Base-by-base conservation (phyloP, 345 rosid genomes). In the Clausena lansium region DNA sequence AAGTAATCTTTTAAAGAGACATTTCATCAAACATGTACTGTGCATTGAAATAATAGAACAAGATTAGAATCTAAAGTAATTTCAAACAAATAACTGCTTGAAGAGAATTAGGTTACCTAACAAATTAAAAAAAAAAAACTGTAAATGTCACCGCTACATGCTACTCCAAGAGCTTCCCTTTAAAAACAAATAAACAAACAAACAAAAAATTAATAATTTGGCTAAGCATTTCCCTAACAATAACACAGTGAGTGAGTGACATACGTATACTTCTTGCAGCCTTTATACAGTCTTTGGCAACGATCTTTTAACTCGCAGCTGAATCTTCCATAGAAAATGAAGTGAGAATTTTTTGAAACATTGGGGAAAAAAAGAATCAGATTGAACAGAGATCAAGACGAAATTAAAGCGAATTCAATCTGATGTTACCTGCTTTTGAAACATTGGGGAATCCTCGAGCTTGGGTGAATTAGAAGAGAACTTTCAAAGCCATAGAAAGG, bases 361-460 rank as follows among this genome's bases (percentile, higher is more conserved):
- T n/a, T n/a, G n/a, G n/a, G n/a, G n/a, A n/a, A 59, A 45, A 25
- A 52, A 36, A 11, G 62, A 13, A 8, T 35, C 39, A 66, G 32
- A 50, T 32, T 63, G 3, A 45, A 69, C 13, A 28, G 24, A 17
- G 32, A 30, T 24, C 11, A 39, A 22, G 45, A 19, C 10, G 57
- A 17, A 52, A 52, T 52, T 52, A 22, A 52, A 17, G 57, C 57
- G 7, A 17, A 52, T 52, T 5, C 22, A 52, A 52, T 17, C 57
- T 52, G 57, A 52, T 30, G 47, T 77, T 77, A 88, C 95, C 89
- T 88, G 91, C 84, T 89, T 91, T 57, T 86, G 88, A 78, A 89
- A 91, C 95, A 89, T 91, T 30, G 93, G 95, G 2, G 93, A 91
- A 83, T 91, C 95, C 35, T 91, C 95, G 38, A 91, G 89, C 74